phyloP scores from a whole-genome alignment of 148 eudicot genomes.

The Fallopia convolvulus region DNA sequence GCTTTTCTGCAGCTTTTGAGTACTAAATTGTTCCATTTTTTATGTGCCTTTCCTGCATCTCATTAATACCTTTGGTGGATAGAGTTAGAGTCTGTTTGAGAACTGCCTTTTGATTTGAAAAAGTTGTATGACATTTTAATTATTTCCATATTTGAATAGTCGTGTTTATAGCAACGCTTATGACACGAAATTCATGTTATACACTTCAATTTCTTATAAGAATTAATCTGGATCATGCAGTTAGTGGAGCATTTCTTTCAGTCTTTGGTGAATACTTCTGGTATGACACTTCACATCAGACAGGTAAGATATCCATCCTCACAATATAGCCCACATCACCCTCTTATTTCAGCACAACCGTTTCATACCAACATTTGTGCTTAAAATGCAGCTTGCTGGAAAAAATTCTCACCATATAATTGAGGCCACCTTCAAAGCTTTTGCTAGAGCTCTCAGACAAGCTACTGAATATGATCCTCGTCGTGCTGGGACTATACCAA shows the following conservation, averaged over 20 bases:
- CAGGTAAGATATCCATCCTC: conserved; percentile 44
- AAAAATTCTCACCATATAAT: conserved; percentile 95
- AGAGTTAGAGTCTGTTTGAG: not conserved
- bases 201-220: not conserved
- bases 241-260: conserved; percentile 97
- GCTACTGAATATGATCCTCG: conserved; percentile 90
- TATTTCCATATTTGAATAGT: too few species aligned
- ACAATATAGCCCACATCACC: not conserved
- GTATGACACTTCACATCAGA: conserved; percentile 95
- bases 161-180: not conserved
- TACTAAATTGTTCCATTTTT: too few species aligned
- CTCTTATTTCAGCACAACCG: too few species aligned
- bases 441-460: conserved; percentile 97
- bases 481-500: conserved; percentile 80
- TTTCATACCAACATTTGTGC: not conserved
- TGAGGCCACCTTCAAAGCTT: conserved; percentile 98
- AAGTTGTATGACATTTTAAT: too few species aligned
- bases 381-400: conserved; percentile 68
- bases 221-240: conserved; percentile 23
- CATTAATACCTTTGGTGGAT: not conserved
- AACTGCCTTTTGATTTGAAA: not conserved
- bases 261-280: conserved; percentile 98
- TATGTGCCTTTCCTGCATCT: not conserved
- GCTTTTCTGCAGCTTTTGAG: too few species aligned
- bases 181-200: not conserved